A percentile compares a stretch with the other conserved stretches of the same genome.
phyloP scores from a whole-genome alignment of 257 asterid genomes.

The Solanum medicagineum region DNA sequence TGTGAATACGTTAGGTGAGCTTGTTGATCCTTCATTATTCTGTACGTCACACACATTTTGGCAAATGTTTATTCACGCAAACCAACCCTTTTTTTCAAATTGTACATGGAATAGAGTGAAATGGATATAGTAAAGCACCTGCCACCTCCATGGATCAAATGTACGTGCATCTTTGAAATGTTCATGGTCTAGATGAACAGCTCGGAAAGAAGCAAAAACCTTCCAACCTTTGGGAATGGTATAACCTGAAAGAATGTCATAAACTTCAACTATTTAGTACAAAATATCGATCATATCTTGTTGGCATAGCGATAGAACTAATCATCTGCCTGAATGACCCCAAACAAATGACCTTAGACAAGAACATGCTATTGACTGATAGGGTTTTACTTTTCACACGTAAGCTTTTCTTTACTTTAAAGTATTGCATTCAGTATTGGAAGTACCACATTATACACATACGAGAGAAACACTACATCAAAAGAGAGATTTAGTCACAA shows the following conservation, averaged over 20 bases:
- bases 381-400: neutral
- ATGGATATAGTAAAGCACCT: conserved; percentile 16
- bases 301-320: neutral
- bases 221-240: conserved; percentile 86
- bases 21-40: conserved; percentile 17
- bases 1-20: conserved; percentile 31
- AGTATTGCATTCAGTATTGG: neutral
- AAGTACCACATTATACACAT: neutral
- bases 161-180: conserved; percentile 84
- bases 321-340: neutral
- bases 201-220: conserved; percentile 80
- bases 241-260: conserved; percentile 30
- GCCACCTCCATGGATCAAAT: conserved; percentile 99
- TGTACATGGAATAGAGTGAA: neutral
- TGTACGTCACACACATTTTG: neutral
- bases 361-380: neutral
- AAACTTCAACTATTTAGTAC: neutral
- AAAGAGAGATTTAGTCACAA: neutral
- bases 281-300: neutral
- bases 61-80: neutral
- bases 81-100: neutral
- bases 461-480: neutral
- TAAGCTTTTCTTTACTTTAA: neutral
- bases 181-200: conserved; percentile 69
- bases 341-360: neutral